Conservation (phyloP, 768 basidiomycete genomes). For the Panaeolus cyanescens region DNA sequence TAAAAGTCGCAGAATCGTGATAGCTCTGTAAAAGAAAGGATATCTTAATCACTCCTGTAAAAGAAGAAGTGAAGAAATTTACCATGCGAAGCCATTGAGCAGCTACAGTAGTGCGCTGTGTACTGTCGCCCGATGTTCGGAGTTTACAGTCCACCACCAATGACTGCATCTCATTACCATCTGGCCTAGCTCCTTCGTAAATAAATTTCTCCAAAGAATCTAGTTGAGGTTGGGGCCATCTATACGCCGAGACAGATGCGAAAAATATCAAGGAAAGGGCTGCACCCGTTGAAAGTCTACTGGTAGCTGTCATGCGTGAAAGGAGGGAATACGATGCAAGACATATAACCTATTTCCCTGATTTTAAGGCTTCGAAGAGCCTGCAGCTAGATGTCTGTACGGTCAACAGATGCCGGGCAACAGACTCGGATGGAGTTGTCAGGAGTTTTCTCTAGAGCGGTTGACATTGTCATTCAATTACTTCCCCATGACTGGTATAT, state of each 20-base stretch:
- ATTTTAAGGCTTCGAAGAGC: too few species aligned
- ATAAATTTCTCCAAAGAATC: slow-evolving; percentile 33
- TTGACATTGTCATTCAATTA: too few species aligned
- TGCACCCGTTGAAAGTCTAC: too few species aligned
- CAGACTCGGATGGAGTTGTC: too few species aligned
- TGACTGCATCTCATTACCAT: slow-evolving; percentile 30
- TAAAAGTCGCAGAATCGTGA: slow-evolving; percentile 51
- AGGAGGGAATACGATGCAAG: too few species aligned
- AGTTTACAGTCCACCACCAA: slow-evolving; percentile 28
- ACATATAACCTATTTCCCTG: too few species aligned
- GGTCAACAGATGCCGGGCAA: too few species aligned
- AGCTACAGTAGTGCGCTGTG: slow-evolving; percentile 26
- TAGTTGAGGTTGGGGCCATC: slow-evolving; percentile 36
- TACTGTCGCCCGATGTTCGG: slow-evolving; percentile 24
- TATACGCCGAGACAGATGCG: slow-evolving; percentile 20
- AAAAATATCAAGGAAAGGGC: neutral
- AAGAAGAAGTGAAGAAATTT: neutral
- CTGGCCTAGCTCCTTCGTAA: slow-evolving; percentile 33
- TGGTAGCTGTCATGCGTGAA: too few species aligned
- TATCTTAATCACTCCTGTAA: neutral
- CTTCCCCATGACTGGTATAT: too few species aligned
- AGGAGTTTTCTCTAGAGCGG: too few species aligned
- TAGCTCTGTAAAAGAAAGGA: slow-evolving; percentile 29
- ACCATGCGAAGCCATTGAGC: slow-evolving; percentile 40
- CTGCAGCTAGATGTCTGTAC: too few species aligned